phyloP scores from a whole-genome alignment of 495 filamentous ascomycete genomes.

The Chlorociboria aeruginascens region DNA sequence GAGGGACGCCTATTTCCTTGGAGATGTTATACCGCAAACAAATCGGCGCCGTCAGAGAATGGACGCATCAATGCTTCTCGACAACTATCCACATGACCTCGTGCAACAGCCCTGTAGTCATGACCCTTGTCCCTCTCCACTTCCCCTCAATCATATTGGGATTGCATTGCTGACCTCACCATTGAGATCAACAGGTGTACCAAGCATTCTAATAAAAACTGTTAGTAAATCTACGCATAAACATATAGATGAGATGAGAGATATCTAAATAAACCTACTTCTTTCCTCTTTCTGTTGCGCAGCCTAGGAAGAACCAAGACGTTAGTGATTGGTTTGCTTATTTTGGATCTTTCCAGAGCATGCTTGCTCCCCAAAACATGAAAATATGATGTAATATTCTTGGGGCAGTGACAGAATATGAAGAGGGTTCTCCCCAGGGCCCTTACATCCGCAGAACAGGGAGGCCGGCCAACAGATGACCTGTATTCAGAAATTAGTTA shows the following conservation, averaged over 20 bases:
- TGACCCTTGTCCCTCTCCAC: not conserved
- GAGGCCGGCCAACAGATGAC: constrained; percentile 46
- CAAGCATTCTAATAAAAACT: constrained; percentile 34
- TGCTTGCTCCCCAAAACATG: no score
- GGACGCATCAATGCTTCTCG: no score
- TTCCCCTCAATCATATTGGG: constrained; percentile 29
- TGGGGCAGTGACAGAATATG: no score
- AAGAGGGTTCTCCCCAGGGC: no score
- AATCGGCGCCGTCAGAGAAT: no score
- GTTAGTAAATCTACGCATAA: not conserved
- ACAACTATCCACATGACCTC: no score
- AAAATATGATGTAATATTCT: no score
- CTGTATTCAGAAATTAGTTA: constrained; percentile 20
- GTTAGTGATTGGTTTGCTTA: no score
- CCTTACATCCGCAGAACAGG: constrained; percentile 42
- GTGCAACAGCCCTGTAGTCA: no score
- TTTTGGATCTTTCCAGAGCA: no score
- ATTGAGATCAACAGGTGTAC: constrained; percentile 42
- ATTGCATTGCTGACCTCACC: constrained; percentile 41
- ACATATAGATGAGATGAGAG: not conserved
- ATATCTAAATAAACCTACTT: constrained; percentile 25
- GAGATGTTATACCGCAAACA: no score
- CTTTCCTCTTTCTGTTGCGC: constrained; percentile 42
- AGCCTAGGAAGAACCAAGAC: constrained; percentile 8
- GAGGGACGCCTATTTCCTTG: no score